These are phyloP conservation scores for Forsythia suspensa DNA, from an alignment of 257 asterid genomes.

Conservation along the genomic window DNA sequence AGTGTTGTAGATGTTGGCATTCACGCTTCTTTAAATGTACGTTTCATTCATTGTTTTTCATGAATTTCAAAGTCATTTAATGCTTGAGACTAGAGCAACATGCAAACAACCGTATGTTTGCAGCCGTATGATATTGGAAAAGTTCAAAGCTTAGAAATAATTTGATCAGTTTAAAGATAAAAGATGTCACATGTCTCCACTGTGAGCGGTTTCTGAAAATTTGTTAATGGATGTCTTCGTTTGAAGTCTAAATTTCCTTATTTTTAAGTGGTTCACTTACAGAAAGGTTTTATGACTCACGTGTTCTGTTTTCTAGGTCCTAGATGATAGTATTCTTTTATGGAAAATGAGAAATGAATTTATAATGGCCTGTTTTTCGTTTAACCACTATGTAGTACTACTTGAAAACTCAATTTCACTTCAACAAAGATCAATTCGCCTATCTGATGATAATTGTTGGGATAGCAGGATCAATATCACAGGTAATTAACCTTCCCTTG, in stretches of 20 bases:
- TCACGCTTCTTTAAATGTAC: constrained; percentile 64
- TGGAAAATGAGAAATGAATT: not conserved
- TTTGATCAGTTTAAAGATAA: not conserved
- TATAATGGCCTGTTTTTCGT: not conserved
- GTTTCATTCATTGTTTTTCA: not conserved
- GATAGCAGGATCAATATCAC: constrained; percentile 68
- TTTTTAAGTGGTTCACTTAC: not conserved
- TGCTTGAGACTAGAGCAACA: not conserved
- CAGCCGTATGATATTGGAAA: not conserved
- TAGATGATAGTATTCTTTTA: not conserved
- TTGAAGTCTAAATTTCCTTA: not conserved
- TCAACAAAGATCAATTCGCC: constrained; percentile 76
- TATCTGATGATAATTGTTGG: constrained; percentile 75
- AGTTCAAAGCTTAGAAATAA: not conserved
- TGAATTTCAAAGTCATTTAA: not conserved
- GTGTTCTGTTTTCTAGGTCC: not conserved
- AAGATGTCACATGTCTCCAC: not conserved
- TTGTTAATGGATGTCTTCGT: not conserved
- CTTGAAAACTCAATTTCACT: constrained; percentile 80
- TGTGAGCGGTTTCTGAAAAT: not conserved
- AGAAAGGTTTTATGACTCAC: not conserved
- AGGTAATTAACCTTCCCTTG: constrained; percentile 39
- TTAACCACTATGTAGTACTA: constrained; percentile 50
- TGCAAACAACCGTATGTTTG: not conserved
- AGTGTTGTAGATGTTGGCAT: constrained; percentile 81